A percentile compares a stretch with the other conserved stretches of the same genome.
Evolutionary conservation across 2,329 filamentous ascomycete genomes (phyloP).

Genomic region (Berkeleyomyces rouxiae): DNA sequence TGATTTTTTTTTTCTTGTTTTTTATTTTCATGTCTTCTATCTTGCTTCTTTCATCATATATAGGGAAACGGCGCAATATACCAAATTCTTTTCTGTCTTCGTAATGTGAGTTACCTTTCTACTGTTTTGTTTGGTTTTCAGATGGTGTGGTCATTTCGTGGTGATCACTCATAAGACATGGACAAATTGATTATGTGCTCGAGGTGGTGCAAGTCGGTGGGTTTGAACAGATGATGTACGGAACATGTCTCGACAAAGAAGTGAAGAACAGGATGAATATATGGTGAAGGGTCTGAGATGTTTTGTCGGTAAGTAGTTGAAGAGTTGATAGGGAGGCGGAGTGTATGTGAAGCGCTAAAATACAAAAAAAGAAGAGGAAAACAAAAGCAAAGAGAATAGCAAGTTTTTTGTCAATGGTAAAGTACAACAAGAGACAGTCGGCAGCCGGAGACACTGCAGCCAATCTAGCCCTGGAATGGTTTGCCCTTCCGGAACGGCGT

Average conservation of each 20-base stretch:
- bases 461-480: constrained; percentile 17
- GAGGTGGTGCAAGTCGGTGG: too few species aligned
- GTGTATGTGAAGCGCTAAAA: neutral
- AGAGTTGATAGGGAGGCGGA: neutral
- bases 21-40: neutral
- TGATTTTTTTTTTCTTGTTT: neutral
- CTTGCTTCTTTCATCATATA: neutral
- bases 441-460: neutral
- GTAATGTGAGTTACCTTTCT: neutral
- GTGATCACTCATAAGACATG: too few species aligned
- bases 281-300: too few species aligned
- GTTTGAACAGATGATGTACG: too few species aligned
- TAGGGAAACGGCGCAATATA: constrained; percentile 8
- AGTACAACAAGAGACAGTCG: neutral
- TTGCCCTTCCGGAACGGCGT: constrained; percentile 21
- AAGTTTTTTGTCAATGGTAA: neutral
- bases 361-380: neutral
- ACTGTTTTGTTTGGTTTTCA: neutral
- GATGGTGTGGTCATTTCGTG: neutral
- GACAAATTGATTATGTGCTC: too few species aligned
- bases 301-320: neutral
- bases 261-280: too few species aligned
- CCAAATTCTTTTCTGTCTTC: neutral
- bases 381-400: neutral
- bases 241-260: too few species aligned